A percentile compares a stretch with the other conserved stretches of the same genome.
These are phyloP conservation scores for Pedinophyceae sp. DNA, from an alignment of 139 green algal genomes.

Conservation along the genomic window DNA sequence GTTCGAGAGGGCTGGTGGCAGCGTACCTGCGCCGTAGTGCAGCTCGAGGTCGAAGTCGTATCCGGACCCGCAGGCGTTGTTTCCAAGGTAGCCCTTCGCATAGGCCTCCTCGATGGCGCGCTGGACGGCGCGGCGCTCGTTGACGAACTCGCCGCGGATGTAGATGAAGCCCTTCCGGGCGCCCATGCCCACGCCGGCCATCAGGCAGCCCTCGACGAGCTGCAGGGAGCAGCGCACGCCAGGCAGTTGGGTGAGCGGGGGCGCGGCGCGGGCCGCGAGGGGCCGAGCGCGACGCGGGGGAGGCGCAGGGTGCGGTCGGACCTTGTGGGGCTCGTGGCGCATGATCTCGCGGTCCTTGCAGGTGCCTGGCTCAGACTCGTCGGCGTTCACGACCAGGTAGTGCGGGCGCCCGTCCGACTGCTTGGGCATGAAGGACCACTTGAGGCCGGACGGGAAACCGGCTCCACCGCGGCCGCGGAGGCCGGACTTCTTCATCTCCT, in stretches of 20 bases:
- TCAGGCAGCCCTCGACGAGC: slow-evolving; percentile 92
- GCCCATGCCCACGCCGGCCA: slow-evolving; percentile 59
- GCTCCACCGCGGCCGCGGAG: slow-evolving; percentile 86
- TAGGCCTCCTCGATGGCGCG: slow-evolving; percentile 72
- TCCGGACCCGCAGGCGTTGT: slow-evolving; percentile 84
- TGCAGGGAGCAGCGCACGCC: too few species aligned
- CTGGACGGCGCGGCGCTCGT: slow-evolving; percentile 68
- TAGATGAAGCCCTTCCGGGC: slow-evolving; percentile 89
- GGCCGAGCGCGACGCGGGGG: too few species aligned
- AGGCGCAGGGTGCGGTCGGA: too few species aligned
- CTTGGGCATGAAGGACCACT: slow-evolving; percentile 97
- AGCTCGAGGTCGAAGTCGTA: slow-evolving; percentile 89
- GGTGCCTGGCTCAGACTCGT: slow-evolving; percentile 93
- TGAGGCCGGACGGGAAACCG: slow-evolving; percentile 88
- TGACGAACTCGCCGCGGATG: slow-evolving; percentile 91
- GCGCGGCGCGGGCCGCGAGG: too few species aligned
- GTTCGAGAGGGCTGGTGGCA: too few species aligned
- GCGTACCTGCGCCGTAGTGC: slow-evolving; percentile 88
- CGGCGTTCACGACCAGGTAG: slow-evolving; percentile 94
- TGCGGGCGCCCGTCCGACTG: slow-evolving; percentile 71
- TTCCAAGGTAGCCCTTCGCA: slow-evolving; percentile 69
- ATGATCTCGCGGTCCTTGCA: slow-evolving; percentile 97
- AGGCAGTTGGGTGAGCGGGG: too few species aligned
- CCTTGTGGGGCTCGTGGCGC: slow-evolving; percentile 91
- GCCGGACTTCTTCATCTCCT: slow-evolving; percentile 90